Base-by-base conservation (phyloP, 2,329 filamentous ascomycete genomes). In the Colletotrichum melonis region DNA sequence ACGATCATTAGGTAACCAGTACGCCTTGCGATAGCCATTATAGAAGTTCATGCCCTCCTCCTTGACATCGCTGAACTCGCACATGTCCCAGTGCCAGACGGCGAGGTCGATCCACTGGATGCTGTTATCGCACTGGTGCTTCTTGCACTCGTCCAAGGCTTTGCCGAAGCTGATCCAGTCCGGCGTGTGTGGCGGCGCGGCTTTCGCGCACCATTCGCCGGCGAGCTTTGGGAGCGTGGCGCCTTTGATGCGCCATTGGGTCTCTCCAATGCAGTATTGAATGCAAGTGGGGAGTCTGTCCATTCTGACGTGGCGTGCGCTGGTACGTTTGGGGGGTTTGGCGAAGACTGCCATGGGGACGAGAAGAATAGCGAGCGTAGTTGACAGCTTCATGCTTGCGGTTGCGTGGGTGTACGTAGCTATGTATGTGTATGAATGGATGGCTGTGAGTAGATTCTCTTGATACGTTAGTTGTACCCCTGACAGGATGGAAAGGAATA, bases 141-240 rank as follows among this genome's bases (percentile, higher is more conserved):
- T 19, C 30, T 64, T 64, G 22, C 62, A 64, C 9, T 38, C 28
- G 16, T 64, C 62, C 62, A 64, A 24, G n/a, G 52, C 52, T 5
- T 14, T 46, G 46, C 62, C 62, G 11, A 54, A 64, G 2, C 26
- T 9, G 30, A 38, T 8, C 62, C 62, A 64, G 12, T 55, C 62
- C 4, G 46, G 11, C 26, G 46, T 22, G 7, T 55, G 62, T 14
- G 22, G 22, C 22, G 22, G 22, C 22, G 22, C 8, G 62, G 62
- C 12, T 5, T 2, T 55, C n/a, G 35, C 26, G 14, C 62, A 64
- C 62, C 62, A 64, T 4, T 26, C 12, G 28, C 46, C 46, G 1
- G 54, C 52, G 28, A 8, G 7, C 2, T n/a, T 12, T 12, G 62
- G 62, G 7, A 64, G 8, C 11, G 9, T 12, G 4, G 3, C 14